Percentiles rank a stretch among this genome's conserved stretches.
Evolutionary conservation across 2,329 filamentous ascomycete genomes (phyloP).

Genomic region (Diplodia intermedia): DNA sequence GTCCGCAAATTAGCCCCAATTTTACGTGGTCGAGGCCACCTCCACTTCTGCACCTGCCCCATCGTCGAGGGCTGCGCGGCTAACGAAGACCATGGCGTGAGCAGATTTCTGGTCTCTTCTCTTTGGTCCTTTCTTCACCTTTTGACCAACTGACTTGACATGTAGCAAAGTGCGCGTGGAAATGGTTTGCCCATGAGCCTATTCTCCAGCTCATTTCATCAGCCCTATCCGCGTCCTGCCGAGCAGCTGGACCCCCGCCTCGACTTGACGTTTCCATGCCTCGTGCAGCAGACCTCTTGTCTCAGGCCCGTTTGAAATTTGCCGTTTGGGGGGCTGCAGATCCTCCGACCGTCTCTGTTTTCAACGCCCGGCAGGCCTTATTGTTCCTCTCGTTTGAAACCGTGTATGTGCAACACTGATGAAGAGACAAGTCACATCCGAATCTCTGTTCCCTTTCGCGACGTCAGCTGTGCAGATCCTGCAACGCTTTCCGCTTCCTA

Average conservation of each 20-base stretch:
- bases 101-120: too few relatives aligned
- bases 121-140: too few relatives aligned
- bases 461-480: slow-evolving; percentile 3
- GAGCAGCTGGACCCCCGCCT: too few relatives aligned
- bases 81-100: too few relatives aligned
- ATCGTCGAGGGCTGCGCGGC: neutral
- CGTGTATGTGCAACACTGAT: neutral
- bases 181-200: too few relatives aligned
- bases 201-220: too few relatives aligned
- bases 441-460: neutral
- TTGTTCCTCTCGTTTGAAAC: neutral
- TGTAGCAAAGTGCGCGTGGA: too few relatives aligned
- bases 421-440: neutral
- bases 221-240: too few relatives aligned
- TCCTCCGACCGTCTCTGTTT: slow-evolving; percentile 6
- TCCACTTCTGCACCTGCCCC: neutral
- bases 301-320: neutral
- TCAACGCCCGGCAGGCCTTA: neutral
- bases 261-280: too few relatives aligned
- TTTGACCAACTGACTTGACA: too few relatives aligned
- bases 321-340: slow-evolving; percentile 9
- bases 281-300: neutral
- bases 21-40: neutral
- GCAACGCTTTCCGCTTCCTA: neutral
- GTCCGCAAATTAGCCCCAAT: slow-evolving; percentile 20